phyloP scores from a whole-genome alignment of 1,284 basidiomycete species.

The Melampsora abietis-canadensis region DNA sequence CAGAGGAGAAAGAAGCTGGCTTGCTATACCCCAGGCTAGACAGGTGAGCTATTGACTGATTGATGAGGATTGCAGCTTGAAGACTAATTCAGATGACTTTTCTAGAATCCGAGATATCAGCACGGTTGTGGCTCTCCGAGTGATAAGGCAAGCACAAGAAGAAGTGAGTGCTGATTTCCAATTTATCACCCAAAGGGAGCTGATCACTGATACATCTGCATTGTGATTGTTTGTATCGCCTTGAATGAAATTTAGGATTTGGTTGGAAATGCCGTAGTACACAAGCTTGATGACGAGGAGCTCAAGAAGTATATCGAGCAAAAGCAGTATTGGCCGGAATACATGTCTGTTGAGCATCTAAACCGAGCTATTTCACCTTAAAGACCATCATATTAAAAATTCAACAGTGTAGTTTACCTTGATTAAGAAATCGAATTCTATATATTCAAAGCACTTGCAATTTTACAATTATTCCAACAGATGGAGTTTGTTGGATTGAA shows the following conservation, averaged over 20 bases:
- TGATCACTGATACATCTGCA: too few species aligned
- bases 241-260: constrained; percentile 8
- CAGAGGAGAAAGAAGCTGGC: constrained; percentile 60
- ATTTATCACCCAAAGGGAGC: too few species aligned
- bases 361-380: constrained; percentile 30
- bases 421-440: too few species aligned
- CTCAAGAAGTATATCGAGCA: constrained; percentile 36
- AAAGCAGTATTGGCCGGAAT: constrained; percentile 40
- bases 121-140: constrained; percentile 33
- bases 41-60: constrained; percentile 10
- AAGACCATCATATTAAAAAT: not conserved
- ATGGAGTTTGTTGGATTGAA: too few species aligned
- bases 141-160: constrained; percentile 34
- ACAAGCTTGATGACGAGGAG: constrained; percentile 18
- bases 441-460: too few species aligned
- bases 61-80: not conserved
- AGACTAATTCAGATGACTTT: not conserved
- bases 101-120: constrained; percentile 40
- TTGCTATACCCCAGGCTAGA: constrained; percentile 34
- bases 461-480: too few species aligned
- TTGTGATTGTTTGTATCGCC: not conserved
- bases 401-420: too few species aligned
- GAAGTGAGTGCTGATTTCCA: constrained; percentile 15
- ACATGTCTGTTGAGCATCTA: constrained; percentile 35
- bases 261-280: constrained; percentile 23